Base-by-base conservation (phyloP, 2,329 filamentous ascomycete genomes). In the Trichophyton benhamiae region DNA sequence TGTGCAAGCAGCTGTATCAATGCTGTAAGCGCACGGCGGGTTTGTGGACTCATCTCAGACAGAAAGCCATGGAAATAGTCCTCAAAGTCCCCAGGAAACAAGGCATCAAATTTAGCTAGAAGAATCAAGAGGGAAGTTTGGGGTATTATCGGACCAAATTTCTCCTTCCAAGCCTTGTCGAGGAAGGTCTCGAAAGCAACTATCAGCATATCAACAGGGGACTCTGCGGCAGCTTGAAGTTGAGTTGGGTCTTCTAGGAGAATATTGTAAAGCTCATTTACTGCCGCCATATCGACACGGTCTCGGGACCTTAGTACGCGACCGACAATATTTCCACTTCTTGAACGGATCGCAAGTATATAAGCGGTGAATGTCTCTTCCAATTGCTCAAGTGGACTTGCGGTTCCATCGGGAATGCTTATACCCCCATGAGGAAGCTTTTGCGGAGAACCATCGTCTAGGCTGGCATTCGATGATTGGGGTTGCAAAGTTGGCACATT, bases 171-270 rank as follows among this genome's bases (percentile, higher is more conserved):
- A 11, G 89, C 91, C 65, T 91, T 86, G 62, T 85, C 85, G 63
- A 96, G 77, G 67, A 96, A 97, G 64, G 95, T 96, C 72, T 96
- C 91, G 71, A 96, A 97, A 0, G 91, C 88, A 27, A 88, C 87
- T 70, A 96, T 95, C 3, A 97, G 81, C 20, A 92, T 85, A 69
- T 96, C 91, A 7, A 92, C 84, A 2, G 86, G 82, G 7, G 89
- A 81, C 63, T 96, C 90, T 0, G 85, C 82, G 1, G 88, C 84
- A 8, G 85, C 79, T 60, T 95, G 87, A 65, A 88, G 81, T 68
- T 89, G 90, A 59, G 84, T 87, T 0, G 91, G 89, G 65, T 87
- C 87, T 71, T 96, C 91, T 17, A 95, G 84, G 13, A 96, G 80
- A 38, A 85, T 83, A 70, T 96, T 96, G 75, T 96, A 96, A 1